Percentiles rank a stretch among this genome's conserved stretches.
Evolutionary conservation across 2,329 filamentous ascomycete species (phyloP).

Genomic region (Rhinocladiella similis): DNA sequence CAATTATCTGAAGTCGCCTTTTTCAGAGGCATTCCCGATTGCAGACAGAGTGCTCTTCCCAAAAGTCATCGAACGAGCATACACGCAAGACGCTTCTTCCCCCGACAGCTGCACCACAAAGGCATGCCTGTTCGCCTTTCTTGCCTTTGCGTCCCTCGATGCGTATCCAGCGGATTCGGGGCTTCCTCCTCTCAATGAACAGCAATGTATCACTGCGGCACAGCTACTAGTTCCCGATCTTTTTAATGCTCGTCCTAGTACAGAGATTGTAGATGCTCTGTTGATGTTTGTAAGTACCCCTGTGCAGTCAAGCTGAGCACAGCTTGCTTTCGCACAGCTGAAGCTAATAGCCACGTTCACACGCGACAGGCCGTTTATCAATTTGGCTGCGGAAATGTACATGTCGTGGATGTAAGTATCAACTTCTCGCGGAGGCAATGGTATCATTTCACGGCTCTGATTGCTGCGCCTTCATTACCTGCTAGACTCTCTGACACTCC

Average conservation of each 20-base stretch:
- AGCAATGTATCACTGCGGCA: constrained; percentile 43
- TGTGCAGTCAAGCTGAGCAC: not conserved
- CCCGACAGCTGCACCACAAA: constrained; percentile 34
- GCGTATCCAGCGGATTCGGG: constrained; percentile 23
- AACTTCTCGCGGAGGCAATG: too few species aligned
- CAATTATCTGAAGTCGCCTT: constrained; percentile 36
- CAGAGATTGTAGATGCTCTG: constrained; percentile 48
- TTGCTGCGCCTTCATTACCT: too few species aligned
- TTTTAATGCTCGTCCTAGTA: constrained; percentile 29
- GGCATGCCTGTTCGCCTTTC: constrained; percentile 53
- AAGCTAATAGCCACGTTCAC: not conserved
- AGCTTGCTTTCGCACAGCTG: too few species aligned
- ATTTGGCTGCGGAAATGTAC: constrained; percentile 49
- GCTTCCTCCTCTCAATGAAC: constrained; percentile 38
- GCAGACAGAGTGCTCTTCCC: constrained; percentile 50
- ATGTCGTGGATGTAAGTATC: constrained; percentile 36
- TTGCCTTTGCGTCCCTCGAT: constrained; percentile 39
- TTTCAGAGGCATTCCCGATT: constrained; percentile 51
- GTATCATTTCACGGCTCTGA: too few species aligned
- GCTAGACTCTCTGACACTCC: too few species aligned
- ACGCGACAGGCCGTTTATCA: constrained; percentile 43
- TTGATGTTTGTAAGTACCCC: constrained; percentile 49
- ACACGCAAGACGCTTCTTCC: constrained; percentile 36
- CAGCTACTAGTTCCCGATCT: constrained; percentile 46
- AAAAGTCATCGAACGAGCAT: constrained; percentile 48